Base-by-base conservation (phyloP, 768 basidiomycete species). In the Galerina sulciceps region DNA sequence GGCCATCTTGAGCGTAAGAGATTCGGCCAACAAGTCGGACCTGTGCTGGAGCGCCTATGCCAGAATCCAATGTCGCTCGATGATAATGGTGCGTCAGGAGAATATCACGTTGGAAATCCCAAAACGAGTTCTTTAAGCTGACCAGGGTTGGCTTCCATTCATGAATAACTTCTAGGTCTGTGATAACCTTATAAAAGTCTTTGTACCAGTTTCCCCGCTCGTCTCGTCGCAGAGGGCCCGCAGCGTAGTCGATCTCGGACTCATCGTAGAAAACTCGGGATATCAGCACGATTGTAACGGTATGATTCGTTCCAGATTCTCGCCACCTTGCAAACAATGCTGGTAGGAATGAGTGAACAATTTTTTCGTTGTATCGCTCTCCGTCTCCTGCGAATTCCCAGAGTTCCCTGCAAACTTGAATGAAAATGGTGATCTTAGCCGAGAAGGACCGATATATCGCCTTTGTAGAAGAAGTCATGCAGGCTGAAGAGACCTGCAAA, bases 371-470 rank as follows among this genome's bases (percentile, higher is more conserved):
- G 74, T 90, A 94, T 5, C 96, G 86, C 71, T 97, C 95, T 20
- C 97, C 97, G 60, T 99, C 97, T 36, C 93, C 94, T 20, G 95
- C 85, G 69, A 99, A 99, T 67, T 97, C 93, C 93, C 94, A 99
- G 54, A 97, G 85, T 69, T 99, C 97, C 47, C 89, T 86, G 71
- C 94, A 96, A 14, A 99, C 91, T 79, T 98, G 96, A 47, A 99
- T 94, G 72, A 97, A 96, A 55, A 99, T 89, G 17, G 93, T 97
- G 36, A 90, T 83, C 67, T 91, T 94, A 42, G 96, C 94, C 1
- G 94, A 96, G 44, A 95, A 85, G 11, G 94, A 94, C 41, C 97
- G 84, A 66, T 89, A 96, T 34, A 99, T 86, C 11, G 90, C 77
- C 71, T 94, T 96, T 9, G 96, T 98, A n/a, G 84, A 75, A 22